Evolutionary conservation across 495 filamentous ascomycete genomes (phyloP), one percentile per base, ranked within the genome.

Genomic region (Penicillium crystallinum): DNA sequence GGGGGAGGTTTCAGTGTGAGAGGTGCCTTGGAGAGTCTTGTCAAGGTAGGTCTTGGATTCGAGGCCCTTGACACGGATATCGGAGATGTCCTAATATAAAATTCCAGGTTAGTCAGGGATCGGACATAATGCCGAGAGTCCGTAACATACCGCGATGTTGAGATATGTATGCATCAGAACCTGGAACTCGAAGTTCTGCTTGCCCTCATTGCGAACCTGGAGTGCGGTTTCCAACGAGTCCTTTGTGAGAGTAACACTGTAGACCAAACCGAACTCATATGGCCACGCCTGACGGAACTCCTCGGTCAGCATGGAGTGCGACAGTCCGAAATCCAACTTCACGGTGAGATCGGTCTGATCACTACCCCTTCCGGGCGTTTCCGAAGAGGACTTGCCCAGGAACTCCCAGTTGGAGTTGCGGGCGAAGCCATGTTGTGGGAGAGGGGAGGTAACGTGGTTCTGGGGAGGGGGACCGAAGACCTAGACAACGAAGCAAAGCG

Each of bases 381-480:
- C 90, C 75, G 60, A 95, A 65, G 77, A 86, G 0, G 77, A 79
- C 61, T 82, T 82, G 53, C 81, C 81, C 30, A 84, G 68, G 46
- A 81, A 81, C 54, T 84, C 80, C 81, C 81, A 84, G 40, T 72
- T 77, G 40, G 86, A 88, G 55, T 81, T 91, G 46, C 95, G 89
- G 21, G 95, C 95, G 70, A 99, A 96, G 57, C 95, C 95, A 72
- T 99, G 95, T 69, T 97, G 92, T 11, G 92, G 86, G 14, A 99
- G 85, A 22, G 75, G 64, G 27, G 78, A 79, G 25, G 89, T 91
- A 6, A 83, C 77, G 41, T 87, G 81, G 65, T 89, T 80, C 54
- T 82, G 67, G 30, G 86, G 84, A 9, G 89, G 80, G 36, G 88
- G 88, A 30, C 93, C 93, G 68, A 98, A 98, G 63, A 95, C 88